These are phyloP conservation scores for Strobilomyces echinocephalus DNA, from an alignment of 768 basidiomycete species.

Conservation along the genomic window DNA sequence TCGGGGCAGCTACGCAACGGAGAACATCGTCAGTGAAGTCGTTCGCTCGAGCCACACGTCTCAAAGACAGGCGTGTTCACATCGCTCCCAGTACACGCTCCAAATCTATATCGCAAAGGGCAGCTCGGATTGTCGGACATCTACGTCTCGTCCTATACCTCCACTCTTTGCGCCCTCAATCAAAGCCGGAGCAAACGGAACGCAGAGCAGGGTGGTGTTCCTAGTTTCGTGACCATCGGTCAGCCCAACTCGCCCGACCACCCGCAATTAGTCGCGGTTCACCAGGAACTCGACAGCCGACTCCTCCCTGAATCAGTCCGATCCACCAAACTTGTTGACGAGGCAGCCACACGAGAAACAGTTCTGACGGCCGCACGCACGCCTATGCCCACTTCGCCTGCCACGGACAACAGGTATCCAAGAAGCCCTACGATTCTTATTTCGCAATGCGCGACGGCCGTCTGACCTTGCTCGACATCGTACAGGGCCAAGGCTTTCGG, in stretches of 20 bases:
- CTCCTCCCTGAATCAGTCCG: slow-evolving; percentile 8
- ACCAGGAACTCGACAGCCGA: slow-evolving; percentile 9
- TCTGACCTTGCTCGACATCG: slow-evolving; percentile 23
- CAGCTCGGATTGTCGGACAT: slow-evolving; percentile 19
- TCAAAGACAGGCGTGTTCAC: slow-evolving; percentile 18
- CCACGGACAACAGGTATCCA: slow-evolving; percentile 19
- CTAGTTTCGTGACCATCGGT: slow-evolving; percentile 16
- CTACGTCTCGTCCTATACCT: slow-evolving; percentile 31
- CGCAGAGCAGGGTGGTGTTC: not conserved
- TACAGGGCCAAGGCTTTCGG: slow-evolving; percentile 5
- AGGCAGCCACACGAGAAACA: slow-evolving; percentile 11
- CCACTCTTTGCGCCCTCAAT: slow-evolving; percentile 27
- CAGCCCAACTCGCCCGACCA: slow-evolving; percentile 14
- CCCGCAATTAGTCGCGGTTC: not conserved
- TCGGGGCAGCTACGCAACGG: slow-evolving; percentile 20
- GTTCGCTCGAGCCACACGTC: slow-evolving; percentile 14
- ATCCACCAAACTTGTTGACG: slow-evolving; percentile 9
- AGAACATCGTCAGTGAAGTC: slow-evolving; percentile 22
- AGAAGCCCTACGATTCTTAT: slow-evolving; percentile 16
- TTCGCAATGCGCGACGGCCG: slow-evolving; percentile 17
- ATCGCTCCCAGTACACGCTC: slow-evolving; percentile 29
- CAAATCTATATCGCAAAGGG: slow-evolving; percentile 13
- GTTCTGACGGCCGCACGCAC: slow-evolving; percentile 11
- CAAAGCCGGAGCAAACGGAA: slow-evolving; percentile 7
- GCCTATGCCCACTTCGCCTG: slow-evolving; percentile 26